Percentiles rank a stretch among this genome's conserved stretches.
These are phyloP conservation scores for Colletotrichum musae DNA, from an alignment of 2,329 filamentous ascomycete genomes.

Conservation along the genomic window DNA sequence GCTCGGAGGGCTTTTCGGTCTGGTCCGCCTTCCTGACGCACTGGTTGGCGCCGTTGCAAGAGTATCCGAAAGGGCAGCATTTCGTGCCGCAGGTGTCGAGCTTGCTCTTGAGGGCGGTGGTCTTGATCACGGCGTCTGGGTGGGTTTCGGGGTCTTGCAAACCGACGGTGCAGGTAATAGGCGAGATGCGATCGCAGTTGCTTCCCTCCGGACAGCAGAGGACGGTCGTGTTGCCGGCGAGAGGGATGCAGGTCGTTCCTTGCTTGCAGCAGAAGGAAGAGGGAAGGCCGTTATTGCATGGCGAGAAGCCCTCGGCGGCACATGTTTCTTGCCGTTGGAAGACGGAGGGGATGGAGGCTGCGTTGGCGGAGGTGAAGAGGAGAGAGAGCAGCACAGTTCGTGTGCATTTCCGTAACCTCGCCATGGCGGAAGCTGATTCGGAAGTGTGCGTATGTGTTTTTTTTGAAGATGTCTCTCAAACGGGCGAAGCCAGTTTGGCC, in stretches of 20 bases:
- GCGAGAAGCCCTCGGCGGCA: constrained; percentile 61
- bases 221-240: constrained; percentile 76
- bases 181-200: constrained; percentile 72
- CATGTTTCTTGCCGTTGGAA: constrained; percentile 66
- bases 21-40: constrained; percentile 71
- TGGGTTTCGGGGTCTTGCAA: constrained; percentile 72
- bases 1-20: constrained; percentile 48
- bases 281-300: constrained; percentile 71
- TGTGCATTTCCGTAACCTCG: constrained; percentile 48
- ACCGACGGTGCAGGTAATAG: constrained; percentile 75
- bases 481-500: neutral
- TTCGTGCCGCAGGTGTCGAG: constrained; percentile 70
- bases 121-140: constrained; percentile 75
- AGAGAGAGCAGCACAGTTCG: constrained; percentile 56
- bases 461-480: constrained; percentile 10
- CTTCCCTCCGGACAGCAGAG: constrained; percentile 76
- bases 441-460: neutral
- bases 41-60: constrained; percentile 64
- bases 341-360: constrained; percentile 55
- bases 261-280: constrained; percentile 77
- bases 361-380: constrained; percentile 53
- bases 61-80: constrained; percentile 83
- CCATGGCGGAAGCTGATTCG: constrained; percentile 44
- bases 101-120: constrained; percentile 70
- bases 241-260: constrained; percentile 67